phyloP scores from a whole-genome alignment of 2,329 filamentous ascomycete species.

The Nemania abortiva region DNA sequence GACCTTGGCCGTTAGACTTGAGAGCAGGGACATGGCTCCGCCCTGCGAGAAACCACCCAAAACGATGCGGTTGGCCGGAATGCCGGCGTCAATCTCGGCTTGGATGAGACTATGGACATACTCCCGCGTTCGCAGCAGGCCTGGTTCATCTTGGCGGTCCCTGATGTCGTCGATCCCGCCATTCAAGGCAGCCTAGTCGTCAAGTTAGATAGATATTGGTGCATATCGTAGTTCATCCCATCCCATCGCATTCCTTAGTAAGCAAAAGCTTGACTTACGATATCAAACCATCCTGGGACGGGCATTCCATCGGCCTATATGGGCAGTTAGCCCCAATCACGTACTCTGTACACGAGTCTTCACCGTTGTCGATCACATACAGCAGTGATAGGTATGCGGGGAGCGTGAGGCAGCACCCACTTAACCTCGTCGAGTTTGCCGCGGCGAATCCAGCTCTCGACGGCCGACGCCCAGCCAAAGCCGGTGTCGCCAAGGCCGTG shows the following conservation, averaged over 20 bases:
- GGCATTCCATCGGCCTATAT: constrained; percentile 76
- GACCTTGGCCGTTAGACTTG: constrained; percentile 77
- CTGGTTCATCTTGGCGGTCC: constrained; percentile 69
- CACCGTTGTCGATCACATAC: constrained; percentile 59
- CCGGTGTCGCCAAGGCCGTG: constrained; percentile 92
- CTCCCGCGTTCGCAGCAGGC: constrained; percentile 77
- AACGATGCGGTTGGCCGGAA: constrained; percentile 84
- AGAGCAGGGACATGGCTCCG: constrained; percentile 86
- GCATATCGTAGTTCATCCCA: background rate
- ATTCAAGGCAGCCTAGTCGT: constrained; percentile 44
- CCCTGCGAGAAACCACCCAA: constrained; percentile 89
- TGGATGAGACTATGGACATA: constrained; percentile 86
- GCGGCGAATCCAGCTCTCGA: constrained; percentile 86
- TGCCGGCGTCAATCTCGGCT: constrained; percentile 82
- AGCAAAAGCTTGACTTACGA: constrained; percentile 62
- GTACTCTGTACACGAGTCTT: background rate
- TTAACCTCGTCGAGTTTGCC: constrained; percentile 88
- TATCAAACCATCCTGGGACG: constrained; percentile 92
- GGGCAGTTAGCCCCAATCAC: constrained; percentile 15
- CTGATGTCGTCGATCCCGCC: constrained; percentile 50
- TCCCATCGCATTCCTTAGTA: background rate
- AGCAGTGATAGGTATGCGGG: constrained; percentile 85
- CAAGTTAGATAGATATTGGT: constrained; percentile 17
- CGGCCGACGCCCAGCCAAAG: constrained; percentile 81
- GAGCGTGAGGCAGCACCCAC: constrained; percentile 94